Conservation (phyloP, 495 filamentous ascomycete genomes). For the Penicillium simplicissimum region DNA sequence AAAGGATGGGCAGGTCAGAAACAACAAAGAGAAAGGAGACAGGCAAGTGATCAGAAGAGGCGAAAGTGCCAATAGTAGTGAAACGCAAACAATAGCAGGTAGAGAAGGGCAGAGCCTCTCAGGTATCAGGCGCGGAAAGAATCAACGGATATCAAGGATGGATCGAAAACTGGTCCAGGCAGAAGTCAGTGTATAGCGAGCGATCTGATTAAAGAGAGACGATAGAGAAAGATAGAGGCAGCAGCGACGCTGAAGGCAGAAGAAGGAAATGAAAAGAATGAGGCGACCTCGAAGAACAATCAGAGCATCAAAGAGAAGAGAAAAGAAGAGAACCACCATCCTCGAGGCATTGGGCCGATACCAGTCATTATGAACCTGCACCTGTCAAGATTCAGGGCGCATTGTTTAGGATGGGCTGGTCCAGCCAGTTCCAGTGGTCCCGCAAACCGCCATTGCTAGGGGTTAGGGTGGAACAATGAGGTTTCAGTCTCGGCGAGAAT, state of each 20-base stretch:
- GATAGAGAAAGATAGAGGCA: conserved; percentile 5
- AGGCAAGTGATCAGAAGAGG: conserved; percentile 6
- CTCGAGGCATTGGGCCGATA: neutral
- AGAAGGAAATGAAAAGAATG: conserved; percentile 18
- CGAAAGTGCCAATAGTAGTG: conserved; percentile 8
- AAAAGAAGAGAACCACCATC: conserved; percentile 2
- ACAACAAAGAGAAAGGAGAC: conserved; percentile 1
- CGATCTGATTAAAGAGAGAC: conserved; percentile 11
- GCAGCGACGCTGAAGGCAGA: neutral
- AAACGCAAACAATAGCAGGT: neutral
- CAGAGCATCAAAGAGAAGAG: conserved; percentile 1
- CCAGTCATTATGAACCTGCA: conserved; percentile 4
- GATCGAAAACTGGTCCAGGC: conserved; percentile 5
- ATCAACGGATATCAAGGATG: neutral
- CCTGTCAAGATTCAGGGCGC: neutral
- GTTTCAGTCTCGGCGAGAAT: conserved; percentile 14
- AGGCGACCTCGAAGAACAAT: conserved; percentile 3
- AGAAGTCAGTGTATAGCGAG: neutral
- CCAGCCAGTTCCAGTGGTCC: neutral
- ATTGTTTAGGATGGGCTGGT: neutral
- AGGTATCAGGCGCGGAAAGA: neutral
- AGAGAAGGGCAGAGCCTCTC: conserved; percentile 8
- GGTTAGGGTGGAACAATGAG: conserved; percentile 17
- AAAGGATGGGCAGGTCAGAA: neutral
- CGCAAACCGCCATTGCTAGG: conserved; percentile 14